Conservation (phyloP, 257 asterid species). For the Echium plantagineum region DNA sequence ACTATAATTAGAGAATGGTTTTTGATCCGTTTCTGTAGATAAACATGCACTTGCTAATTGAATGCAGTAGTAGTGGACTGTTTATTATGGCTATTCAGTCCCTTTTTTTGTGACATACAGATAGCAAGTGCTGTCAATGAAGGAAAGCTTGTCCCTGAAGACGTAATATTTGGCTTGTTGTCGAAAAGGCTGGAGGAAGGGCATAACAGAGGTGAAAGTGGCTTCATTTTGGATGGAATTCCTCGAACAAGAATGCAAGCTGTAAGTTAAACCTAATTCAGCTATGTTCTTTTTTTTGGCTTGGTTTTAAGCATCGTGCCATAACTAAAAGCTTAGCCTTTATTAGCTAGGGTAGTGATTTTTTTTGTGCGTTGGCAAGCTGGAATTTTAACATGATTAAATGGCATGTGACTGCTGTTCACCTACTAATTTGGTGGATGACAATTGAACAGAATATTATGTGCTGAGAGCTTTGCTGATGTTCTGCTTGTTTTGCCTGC, state of each 20-base stretch:
- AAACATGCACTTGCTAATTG: not conserved
- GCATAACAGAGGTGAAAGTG: conserved; percentile 65
- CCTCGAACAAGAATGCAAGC: conserved; percentile 81
- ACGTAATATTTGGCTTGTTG: conserved; percentile 60
- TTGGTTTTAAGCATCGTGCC: no score
- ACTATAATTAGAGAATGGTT: not conserved
- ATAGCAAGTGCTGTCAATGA: conserved; percentile 60
- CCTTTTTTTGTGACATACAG: conserved; percentile 17
- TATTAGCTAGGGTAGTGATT: no score
- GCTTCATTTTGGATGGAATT: conserved; percentile 84
- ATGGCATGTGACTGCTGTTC: no score
- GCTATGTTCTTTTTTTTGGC: not conserved
- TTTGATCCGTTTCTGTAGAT: not conserved
- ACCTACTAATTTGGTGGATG: no score
- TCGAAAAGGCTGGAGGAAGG: conserved; percentile 88
- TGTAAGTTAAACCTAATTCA: conserved; percentile 27
- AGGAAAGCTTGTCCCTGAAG: conserved; percentile 71
- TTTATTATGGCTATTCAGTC: no score
- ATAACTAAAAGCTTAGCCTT: no score
- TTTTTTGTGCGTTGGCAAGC: no score
- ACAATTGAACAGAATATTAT: no score
- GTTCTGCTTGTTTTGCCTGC: conserved; percentile 10
- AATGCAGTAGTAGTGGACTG: no score
- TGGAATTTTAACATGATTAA: no score
- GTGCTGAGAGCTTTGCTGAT: not conserved